Base-by-base conservation (phyloP, 2,329 filamentous ascomycete genomes). In the Sclerotinia glacialis region DNA sequence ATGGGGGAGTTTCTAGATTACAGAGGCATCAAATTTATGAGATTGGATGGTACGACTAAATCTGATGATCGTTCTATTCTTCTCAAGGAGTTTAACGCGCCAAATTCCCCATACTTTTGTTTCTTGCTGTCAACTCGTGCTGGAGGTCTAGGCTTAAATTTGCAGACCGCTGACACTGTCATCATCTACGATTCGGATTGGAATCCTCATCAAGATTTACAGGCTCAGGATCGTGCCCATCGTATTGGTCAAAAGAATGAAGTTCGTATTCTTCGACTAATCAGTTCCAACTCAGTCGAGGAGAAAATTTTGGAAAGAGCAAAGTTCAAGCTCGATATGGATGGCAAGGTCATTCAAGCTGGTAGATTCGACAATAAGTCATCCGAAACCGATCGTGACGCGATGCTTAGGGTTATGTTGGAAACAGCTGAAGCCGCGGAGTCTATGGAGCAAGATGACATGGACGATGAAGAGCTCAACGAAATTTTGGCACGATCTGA, bases 191-290 rank as follows among this genome's bases (percentile, higher is more conserved):
- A 99, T 77, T 99, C 95, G 0, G 95, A 99, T 81, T 99, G 95
- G 95, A 99, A 99, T 79, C 95, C 95, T 77, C 94, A 98, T 77
- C 95, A 99, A 79, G 95, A 99, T 90, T 83, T 99, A 79, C 95
- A 99, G 79, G 95, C 95, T 18, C 95, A 99, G 77, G 95, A 99
- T 89, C 95, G 95, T 89, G 95, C 95, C 56, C 95, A 99, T 87
- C 94, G 95, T 90, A 99, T 99, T 72, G 95, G 95, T 69, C 95
- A 99, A 79, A 99, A 99, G 88, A 99, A 99, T 74, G 95, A 99
- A 79, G 95, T 99, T 66, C 91, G 95, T 74, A 99, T 99, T 77
- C 81, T 99, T 68, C 89, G 95, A 78, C 84, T 99, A 54, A 98
- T 99, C 78, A 97, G 90, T 71, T 96, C 93, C 12, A 97, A 96